Conservation (phyloP, 176 grass and related monocot genomes). For the Aegilops umbellulata region DNA sequence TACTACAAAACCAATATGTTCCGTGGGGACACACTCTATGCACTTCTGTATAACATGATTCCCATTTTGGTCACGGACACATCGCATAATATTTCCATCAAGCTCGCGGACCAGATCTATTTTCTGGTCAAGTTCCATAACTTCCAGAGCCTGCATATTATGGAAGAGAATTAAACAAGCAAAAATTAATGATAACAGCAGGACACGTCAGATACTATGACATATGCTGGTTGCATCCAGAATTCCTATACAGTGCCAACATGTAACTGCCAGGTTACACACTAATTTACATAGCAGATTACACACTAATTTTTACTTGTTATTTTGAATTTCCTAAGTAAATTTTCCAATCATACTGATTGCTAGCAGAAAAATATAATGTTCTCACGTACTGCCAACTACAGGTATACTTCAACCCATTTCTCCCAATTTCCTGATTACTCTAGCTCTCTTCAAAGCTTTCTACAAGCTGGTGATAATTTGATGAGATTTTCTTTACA, state of each 20-base stretch:
- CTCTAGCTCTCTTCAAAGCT: constrained; percentile 6
- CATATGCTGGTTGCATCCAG: neutral
- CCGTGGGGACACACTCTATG: constrained; percentile 86
- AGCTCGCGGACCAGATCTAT: constrained; percentile 76
- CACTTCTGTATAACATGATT: constrained; percentile 99
- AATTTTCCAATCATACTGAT: neutral
- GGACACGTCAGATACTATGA: constrained; percentile 5
- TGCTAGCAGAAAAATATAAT: neutral
- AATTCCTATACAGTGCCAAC: neutral
- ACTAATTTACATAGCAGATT: neutral
- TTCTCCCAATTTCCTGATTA: neutral
- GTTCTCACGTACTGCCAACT: neutral
- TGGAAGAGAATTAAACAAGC: constrained; percentile 23
- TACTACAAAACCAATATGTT: constrained; percentile 83
- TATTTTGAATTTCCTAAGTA: neutral
- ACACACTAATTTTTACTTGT: neutral
- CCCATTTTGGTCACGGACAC: constrained; percentile 96
- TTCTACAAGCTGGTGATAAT: neutral
- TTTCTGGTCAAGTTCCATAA: constrained; percentile 95
- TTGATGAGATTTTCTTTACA: neutral
- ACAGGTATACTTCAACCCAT: neutral
- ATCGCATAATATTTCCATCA: constrained; percentile 88
- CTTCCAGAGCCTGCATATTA: constrained; percentile 79
- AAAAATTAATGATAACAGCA: constrained; percentile 18
- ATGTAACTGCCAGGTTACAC: neutral